Conservation (phyloP, 805 yeast species). For the Candida coleopterorum region DNA sequence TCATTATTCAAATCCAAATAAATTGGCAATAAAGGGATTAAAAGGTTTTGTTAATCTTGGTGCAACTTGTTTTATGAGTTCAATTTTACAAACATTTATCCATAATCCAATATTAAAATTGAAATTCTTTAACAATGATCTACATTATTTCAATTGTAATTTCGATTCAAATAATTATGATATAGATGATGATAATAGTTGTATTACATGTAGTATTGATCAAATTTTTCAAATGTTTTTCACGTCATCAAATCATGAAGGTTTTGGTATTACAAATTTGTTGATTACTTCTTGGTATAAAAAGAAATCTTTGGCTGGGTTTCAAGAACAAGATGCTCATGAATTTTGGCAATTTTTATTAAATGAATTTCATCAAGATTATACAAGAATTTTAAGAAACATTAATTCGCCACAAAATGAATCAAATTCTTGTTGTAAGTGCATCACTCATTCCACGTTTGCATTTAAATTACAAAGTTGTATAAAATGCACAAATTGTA, state of each 20-base stretch:
- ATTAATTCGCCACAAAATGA: slow-evolving; percentile 1
- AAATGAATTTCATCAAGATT: slow-evolving; percentile 66
- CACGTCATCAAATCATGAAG: slow-evolving; percentile 55
- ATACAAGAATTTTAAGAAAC: slow-evolving; percentile 15
- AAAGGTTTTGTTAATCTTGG: slow-evolving; percentile 93
- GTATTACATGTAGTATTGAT: slow-evolving; percentile 85
- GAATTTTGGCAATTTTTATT: slow-evolving; percentile 92
- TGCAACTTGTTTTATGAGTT: slow-evolving; percentile 95
- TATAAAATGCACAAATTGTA: slow-evolving; percentile 69
- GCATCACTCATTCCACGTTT: slow-evolving; percentile 80
- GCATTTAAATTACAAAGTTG: slow-evolving; percentile 80
- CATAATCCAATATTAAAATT: slow-evolving; percentile 87
- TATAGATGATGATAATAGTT: slow-evolving; percentile 33
- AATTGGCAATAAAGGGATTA: slow-evolving; percentile 67
- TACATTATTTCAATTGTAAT: slow-evolving; percentile 55
- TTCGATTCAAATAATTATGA: slow-evolving; percentile 14
- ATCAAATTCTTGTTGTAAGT: slow-evolving; percentile 46
- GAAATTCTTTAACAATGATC: slow-evolving; percentile 66
- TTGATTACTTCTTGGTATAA: slow-evolving; percentile 85
- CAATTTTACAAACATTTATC: slow-evolving; percentile 79
- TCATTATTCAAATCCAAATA: slow-evolving; percentile 32
- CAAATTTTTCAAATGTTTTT: slow-evolving; percentile 71
- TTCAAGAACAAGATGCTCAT: slow-evolving; percentile 97
- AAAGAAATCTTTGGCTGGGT: slow-evolving; percentile 84
- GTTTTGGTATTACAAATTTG: slow-evolving; percentile 77